These are phyloP conservation scores for Caryopteris hybrid DNA, from an alignment of 305 asterid species.

Conservation along the genomic window DNA sequence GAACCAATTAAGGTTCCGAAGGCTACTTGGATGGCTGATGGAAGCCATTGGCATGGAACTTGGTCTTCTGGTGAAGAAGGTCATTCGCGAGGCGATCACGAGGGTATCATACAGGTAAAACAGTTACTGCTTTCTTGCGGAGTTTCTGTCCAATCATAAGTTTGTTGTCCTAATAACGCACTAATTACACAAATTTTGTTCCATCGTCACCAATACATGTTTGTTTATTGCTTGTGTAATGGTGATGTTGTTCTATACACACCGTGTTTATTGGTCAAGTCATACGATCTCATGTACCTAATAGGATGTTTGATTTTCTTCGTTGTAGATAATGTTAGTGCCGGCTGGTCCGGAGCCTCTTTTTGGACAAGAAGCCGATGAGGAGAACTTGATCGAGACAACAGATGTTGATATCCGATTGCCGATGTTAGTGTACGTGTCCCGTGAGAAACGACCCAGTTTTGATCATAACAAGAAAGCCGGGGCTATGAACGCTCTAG, in stretches of 20 bases:
- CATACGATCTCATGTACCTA: no score
- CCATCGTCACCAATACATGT: no score
- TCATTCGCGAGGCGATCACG: constrained; percentile 79
- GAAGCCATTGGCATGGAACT: constrained; percentile 86
- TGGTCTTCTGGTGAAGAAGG: constrained; percentile 73
- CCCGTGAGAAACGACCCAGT: constrained; percentile 74
- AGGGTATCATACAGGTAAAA: constrained; percentile 91
- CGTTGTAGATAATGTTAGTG: constrained; percentile 88
- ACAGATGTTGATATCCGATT: constrained; percentile 66
- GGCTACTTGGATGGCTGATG: constrained; percentile 97
- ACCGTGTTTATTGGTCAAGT: no score
- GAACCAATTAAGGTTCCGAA: constrained; percentile 57
- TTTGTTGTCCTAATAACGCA: no score
- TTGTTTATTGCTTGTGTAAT: no score
- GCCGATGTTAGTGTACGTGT: constrained; percentile 89
- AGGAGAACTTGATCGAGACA: constrained; percentile 52
- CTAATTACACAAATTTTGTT: no score
- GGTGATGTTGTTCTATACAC: not conserved
- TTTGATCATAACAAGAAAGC: constrained; percentile 96
- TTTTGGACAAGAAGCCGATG: constrained; percentile 62
- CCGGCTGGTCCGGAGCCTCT: constrained; percentile 67
- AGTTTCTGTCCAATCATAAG: no score
- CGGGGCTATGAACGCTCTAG: constrained; percentile 94
- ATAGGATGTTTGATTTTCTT: not conserved
- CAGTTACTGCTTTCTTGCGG: no score